phyloP scores from a whole-genome alignment of 23 red algal species.

The Gracilariopsis chorda region DNA sequence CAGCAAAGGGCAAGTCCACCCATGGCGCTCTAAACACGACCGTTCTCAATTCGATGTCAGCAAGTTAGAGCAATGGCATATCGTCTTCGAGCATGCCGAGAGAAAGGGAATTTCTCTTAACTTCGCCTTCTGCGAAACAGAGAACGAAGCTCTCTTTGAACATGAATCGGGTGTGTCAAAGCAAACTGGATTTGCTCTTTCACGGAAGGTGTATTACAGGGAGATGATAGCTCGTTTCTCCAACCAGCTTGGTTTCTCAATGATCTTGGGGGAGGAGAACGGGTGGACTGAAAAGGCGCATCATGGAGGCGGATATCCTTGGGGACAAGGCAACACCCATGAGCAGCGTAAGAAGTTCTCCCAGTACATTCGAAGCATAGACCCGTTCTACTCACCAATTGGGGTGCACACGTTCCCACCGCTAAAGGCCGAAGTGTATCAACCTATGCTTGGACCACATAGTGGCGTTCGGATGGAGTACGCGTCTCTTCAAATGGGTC shows the following conservation, averaged over 20 bases:
- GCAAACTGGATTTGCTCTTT: constrained; percentile 14
- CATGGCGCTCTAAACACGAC: constrained; percentile 10
- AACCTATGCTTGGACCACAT: constrained; percentile 37
- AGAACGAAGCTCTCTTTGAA: constrained; percentile 55
- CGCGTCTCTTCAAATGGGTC: constrained; percentile 35
- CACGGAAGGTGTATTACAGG: constrained; percentile 45
- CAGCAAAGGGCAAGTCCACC: constrained; percentile 40
- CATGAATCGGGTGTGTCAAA: constrained; percentile 21
- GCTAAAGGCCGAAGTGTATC: constrained; percentile 39
- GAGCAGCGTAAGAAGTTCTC: constrained; percentile 46
- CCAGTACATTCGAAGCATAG: constrained; percentile 1
- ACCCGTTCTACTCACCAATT: constrained; percentile 49
- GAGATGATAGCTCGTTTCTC: constrained; percentile 68
- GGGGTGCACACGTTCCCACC: constrained; percentile 56
- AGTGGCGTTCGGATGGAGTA: constrained; percentile 14
- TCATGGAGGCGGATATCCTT: constrained; percentile 18
- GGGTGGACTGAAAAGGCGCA: constrained; percentile 34
- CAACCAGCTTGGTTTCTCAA: constrained; percentile 36
- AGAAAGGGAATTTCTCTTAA: constrained; percentile 49
- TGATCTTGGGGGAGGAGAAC: constrained; percentile 63
- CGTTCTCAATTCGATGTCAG: constrained; percentile 38
- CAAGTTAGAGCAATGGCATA: constrained; percentile 59
- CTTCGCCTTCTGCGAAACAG: constrained; percentile 36
- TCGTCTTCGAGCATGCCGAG: constrained; percentile 47
- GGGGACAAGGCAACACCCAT: constrained; percentile 42